Percentiles rank a stretch among this genome's conserved stretches.
Conservation (phyloP, 2,329 filamentous ascomycete species). For the Beauveria sp. region DNA sequence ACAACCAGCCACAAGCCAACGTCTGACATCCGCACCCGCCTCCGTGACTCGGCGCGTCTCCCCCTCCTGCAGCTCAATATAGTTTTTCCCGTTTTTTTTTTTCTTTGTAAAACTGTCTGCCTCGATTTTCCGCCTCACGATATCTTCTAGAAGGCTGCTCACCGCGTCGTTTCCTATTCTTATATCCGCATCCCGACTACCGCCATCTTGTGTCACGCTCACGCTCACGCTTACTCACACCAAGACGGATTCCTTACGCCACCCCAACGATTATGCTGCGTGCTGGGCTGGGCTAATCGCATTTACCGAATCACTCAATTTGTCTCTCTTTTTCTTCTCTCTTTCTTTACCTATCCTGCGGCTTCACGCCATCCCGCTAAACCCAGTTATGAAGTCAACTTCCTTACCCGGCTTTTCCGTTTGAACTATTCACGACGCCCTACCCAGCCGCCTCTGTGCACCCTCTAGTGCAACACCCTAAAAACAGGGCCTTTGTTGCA, state of each 20-base stretch:
- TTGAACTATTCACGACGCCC: neutral
- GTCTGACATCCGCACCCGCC: neutral
- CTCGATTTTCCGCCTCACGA: neutral
- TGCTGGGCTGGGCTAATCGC: conserved; percentile 6
- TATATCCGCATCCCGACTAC: neutral
- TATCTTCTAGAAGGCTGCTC: neutral
- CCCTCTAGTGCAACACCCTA: conserved; percentile 6
- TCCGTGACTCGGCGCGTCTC: neutral
- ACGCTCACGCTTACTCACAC: neutral
- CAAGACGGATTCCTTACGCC: neutral
- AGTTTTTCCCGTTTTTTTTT: neutral
- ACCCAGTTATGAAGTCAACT: neutral
- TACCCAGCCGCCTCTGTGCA: neutral
- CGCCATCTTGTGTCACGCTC: neutral
- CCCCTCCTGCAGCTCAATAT: neutral
- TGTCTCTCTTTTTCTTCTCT: neutral
- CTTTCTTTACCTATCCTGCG: neutral
- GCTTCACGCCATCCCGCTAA: neutral
- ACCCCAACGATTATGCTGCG: conserved; percentile 2
- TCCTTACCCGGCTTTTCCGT: neutral
- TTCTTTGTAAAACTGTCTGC: neutral
- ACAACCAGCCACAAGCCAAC: neutral
- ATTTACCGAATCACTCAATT: neutral
- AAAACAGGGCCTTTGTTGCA: conserved; percentile 9
- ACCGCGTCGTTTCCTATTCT: neutral